Percentiles rank a stretch among this genome's conserved stretches.
These are phyloP conservation scores for Bacidia gigantensis DNA, from an alignment of 495 filamentous ascomycete genomes.

Conservation along the genomic window DNA sequence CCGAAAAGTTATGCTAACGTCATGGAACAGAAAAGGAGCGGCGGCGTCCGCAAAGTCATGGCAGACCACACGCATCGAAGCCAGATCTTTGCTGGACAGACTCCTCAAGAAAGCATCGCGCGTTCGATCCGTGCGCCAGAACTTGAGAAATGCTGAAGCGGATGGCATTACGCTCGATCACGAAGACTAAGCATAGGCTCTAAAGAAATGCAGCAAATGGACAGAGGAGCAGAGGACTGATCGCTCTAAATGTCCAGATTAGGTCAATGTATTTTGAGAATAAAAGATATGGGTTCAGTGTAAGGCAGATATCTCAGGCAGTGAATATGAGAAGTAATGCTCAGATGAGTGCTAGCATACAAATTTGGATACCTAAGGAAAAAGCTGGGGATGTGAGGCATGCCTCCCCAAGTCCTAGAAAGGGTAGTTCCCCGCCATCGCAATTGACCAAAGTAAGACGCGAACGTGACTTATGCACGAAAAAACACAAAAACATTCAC, in stretches of 20 bases:
- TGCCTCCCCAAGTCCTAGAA: slow-evolving; percentile 9
- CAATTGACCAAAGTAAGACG: slow-evolving; percentile 8
- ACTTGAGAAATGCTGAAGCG: slow-evolving; percentile 29
- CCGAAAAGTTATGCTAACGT: slow-evolving; percentile 43
- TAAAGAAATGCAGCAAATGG: no score
- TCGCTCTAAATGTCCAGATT: no score
- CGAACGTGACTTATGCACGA: slow-evolving; percentile 12
- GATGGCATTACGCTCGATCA: slow-evolving; percentile 14
- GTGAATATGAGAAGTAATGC: background rate
- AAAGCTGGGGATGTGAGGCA: slow-evolving; percentile 9
- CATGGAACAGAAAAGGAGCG: slow-evolving; percentile 36
- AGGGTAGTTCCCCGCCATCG: slow-evolving; percentile 5
- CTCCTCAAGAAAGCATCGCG: slow-evolving; percentile 30
- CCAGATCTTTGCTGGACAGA: slow-evolving; percentile 29
- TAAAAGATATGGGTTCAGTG: background rate
- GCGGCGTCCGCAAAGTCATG: slow-evolving; percentile 35
- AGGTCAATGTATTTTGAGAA: no score
- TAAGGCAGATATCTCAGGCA: background rate
- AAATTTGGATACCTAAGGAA: slow-evolving; percentile 14
- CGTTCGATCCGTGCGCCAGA: slow-evolving; percentile 35
- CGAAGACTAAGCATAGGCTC: no score
- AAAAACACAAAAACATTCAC: slow-evolving; percentile 7
- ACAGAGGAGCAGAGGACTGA: no score
- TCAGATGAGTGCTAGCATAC: background rate
- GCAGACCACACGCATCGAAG: slow-evolving; percentile 37